Evolutionary conservation across 2,329 filamentous ascomycete genomes (phyloP).

Genomic region (Aspergillus persii): DNA sequence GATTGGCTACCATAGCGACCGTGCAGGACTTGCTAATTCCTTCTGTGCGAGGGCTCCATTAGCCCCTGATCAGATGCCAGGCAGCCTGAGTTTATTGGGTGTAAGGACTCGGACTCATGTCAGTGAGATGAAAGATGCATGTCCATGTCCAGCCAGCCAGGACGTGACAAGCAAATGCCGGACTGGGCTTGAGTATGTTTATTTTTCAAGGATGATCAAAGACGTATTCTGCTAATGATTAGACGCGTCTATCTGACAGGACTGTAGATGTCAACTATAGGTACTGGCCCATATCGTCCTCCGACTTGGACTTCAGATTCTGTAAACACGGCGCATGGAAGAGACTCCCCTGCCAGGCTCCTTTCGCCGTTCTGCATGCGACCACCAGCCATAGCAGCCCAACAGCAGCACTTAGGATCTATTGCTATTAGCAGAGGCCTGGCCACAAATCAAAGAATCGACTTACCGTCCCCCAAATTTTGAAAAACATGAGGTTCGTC

Average conservation of each 20-base stretch:
- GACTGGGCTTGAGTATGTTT: neutral
- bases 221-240: no score
- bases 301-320: constrained; percentile 27
- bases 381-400: constrained; percentile 53
- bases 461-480: constrained; percentile 49
- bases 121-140: neutral
- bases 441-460: neutral
- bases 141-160: neutral
- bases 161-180: neutral
- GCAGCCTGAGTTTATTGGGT: neutral
- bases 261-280: neutral
- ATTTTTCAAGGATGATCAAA: neutral
- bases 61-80: neutral
- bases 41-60: neutral
- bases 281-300: neutral
- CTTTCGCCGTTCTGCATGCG: constrained; percentile 43
- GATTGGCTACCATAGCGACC: neutral
- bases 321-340: constrained; percentile 52
- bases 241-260: no score
- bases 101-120: neutral
- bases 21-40: neutral
- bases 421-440: neutral
- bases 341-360: constrained; percentile 46
- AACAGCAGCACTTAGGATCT: constrained; percentile 48
- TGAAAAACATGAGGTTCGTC: constrained; percentile 53